These are phyloP conservation scores for Cucumis sativus DNA, from an alignment of 306 rosid species.

Conservation along the genomic window DNA sequence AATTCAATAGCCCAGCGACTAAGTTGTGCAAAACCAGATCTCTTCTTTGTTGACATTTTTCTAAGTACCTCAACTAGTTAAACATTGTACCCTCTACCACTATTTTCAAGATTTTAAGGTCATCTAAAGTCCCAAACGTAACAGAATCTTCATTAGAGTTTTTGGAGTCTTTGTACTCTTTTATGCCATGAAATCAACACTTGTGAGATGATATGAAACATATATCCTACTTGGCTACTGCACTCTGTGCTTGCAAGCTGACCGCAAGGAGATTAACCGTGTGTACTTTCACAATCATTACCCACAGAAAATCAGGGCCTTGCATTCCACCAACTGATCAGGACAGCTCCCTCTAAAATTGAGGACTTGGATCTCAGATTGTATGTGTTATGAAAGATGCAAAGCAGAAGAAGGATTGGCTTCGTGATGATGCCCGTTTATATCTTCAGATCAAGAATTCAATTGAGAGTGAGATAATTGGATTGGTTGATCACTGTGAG, in stretches of 20 bases:
- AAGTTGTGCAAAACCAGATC: not conserved
- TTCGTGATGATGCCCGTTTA: no score
- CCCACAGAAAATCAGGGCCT: not conserved
- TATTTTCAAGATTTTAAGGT: not conserved
- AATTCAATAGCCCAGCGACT: not conserved
- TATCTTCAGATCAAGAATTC: no score
- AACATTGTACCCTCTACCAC: not conserved
- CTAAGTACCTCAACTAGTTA: not conserved
- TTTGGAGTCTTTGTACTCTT: not conserved
- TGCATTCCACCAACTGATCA: not conserved
- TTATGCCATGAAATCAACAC: not conserved
- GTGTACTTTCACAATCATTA: not conserved
- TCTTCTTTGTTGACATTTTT: not conserved
- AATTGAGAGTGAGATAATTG: no score
- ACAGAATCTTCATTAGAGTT: not conserved
- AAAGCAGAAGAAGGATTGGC: no score
- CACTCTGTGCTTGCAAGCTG: not conserved
- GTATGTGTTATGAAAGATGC: no score
- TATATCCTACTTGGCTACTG: not conserved
- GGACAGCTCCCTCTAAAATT: not conserved
- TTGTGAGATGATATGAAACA: not conserved
- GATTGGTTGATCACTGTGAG: no score
- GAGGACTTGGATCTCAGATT: no score
- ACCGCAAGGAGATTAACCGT: not conserved
- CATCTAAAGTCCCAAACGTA: not conserved